Base-by-base conservation (phyloP, 169 alveolate genomes). In the Plasmodium fragile region DNA sequence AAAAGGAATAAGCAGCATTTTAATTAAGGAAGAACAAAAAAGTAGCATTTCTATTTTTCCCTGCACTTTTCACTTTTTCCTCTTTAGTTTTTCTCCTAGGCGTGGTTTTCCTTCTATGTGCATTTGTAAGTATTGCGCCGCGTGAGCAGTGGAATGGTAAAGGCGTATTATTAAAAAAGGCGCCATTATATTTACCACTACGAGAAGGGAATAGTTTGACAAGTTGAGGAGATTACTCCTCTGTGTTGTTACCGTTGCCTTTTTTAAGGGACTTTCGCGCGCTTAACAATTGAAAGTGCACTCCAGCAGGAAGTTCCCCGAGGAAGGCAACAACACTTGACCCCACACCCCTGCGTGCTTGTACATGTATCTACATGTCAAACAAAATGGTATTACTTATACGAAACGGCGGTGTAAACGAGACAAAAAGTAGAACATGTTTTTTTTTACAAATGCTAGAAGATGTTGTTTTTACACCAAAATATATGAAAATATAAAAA, bases 401-500 rank as follows among this genome's bases (percentile, higher is more conserved):
- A 39, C 69, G 49, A 65, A 13, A 65, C 72, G 80, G 45, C 39
- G 65, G 70, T 30, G 70, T 59, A 25, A 65, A 28, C 10, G 22
- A 25, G 52, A 77, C 52, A 77, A 39, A 73, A 39, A 45, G 25
- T 41, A 18, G 49, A 87, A 71, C 32, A 87, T 87, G 93, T 87
- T 87, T 78, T 75, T 75, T 77, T 87, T 75, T 28, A 87, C 77
- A 77, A 87, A 59, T 77, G 81, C 78, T 6, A 53, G 73, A 77
- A 87, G 89, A 77, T 28, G 22, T 43, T 87, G 93, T 45, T 87
- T 77, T 87, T 87, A 87, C 70, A 71, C 90, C 28, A 77, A 79
- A 87, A 87, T 77, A 30, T 87, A 87, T 78, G 89, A 87, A 34
- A 87, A 87, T 87, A 87, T 87, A 77, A 77, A 49, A 78, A 87